Evolutionary conservation across 73 alveolate species (phyloP), one percentile per base, ranked within the genome.

Genomic region (Paramecium octaurelia): DNA sequence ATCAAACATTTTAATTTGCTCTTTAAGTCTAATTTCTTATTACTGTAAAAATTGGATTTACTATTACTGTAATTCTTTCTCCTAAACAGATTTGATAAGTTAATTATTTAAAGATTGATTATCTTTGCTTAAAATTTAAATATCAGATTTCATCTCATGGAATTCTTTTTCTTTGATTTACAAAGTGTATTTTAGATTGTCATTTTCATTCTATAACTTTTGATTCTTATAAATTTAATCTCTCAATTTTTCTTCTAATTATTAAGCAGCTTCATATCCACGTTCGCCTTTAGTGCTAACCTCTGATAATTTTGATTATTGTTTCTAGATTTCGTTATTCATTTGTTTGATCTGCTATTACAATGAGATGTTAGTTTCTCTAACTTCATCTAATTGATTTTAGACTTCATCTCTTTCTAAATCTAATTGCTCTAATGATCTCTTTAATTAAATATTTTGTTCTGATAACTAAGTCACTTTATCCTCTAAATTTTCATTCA

Each of bases 341-440:
- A 89, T 20, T 27, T 44, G 9, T 21, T 43, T 36, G 0, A 71
- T 69, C 75, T 42, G 48, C 18, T 70, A 73, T 21, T 89, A n/a
- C 10, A 89, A 43, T 3, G 58, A 12, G 18, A 36, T 80, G 48
- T 89, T 89, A 42, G 48, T 46, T 48, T 70, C 86, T 43, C 71
- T 70, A 14, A 40, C 57, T 60, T 89, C 70, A 73, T 89, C 94
- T 4, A 89, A 64, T 71, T 71, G 27, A 42, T 89, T 83, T 89
- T 89, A 83, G 8, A 89, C 75, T 89, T 89, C 94, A 89, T 89
- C 94, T 89, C 94, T 71, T 71, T 89, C 94, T 16, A 18, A 8
- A 70, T 89, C 94, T 38, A 89, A 70, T n/a, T 77, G 42, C 31
- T 70, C 94, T 12, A 89, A 34, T 18, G 91, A 34, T 16, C 84